Conservation (phyloP, 306 rosid genomes). For the Casuarina glauca region DNA sequence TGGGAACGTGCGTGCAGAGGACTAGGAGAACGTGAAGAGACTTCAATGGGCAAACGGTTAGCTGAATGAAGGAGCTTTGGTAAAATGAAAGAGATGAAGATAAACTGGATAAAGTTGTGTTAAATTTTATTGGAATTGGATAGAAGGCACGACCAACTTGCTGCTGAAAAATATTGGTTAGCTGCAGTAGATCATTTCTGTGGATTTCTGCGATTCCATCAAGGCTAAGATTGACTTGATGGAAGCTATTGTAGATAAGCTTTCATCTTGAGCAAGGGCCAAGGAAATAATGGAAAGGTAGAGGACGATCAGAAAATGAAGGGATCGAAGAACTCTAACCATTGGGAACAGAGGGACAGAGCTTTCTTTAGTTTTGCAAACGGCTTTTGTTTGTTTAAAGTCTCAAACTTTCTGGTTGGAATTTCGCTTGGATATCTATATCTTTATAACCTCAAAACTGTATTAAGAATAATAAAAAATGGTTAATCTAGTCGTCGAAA, state of each 20-base stretch:
- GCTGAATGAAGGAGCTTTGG: not conserved
- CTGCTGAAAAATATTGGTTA: not conserved
- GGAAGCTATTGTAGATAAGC: conserved; percentile 8
- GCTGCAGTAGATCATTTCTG: not conserved
- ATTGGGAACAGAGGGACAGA: not conserved
- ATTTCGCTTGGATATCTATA: no score
- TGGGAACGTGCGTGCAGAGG: no score
- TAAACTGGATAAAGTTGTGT: not conserved
- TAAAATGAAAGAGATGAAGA: not conserved
- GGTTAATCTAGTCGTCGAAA: no score
- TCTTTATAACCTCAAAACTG: no score
- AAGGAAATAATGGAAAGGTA: not conserved
- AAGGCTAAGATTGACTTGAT: not conserved
- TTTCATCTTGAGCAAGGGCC: not conserved
- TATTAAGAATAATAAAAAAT: no score
- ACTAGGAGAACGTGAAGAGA: no score
- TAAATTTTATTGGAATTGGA: not conserved
- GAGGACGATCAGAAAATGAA: not conserved
- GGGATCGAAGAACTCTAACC: not conserved
- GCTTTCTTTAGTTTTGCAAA: not conserved
- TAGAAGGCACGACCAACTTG: not conserved
- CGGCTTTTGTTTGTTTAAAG: not conserved
- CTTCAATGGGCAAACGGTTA: no score
- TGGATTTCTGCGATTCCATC: not conserved
- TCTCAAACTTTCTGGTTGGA: not conserved